Conservation (phyloP, 768 basidiomycete species). For the Naganishia vaughanmartiniae region DNA sequence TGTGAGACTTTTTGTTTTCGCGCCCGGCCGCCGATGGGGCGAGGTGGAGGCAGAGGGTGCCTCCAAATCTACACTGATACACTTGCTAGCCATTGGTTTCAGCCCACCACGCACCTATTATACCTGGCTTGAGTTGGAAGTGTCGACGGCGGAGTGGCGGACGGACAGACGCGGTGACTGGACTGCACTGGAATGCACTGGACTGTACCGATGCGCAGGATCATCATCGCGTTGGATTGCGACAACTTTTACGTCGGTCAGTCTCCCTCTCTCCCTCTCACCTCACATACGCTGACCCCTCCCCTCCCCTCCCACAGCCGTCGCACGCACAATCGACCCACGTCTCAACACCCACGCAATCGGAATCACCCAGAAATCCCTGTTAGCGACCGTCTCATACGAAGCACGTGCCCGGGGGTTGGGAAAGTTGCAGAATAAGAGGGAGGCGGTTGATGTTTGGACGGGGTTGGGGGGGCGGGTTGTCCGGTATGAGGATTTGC, state of each 20-base stretch:
- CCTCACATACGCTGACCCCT: neutral
- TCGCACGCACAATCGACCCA: constrained; percentile 33
- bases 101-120: no score
- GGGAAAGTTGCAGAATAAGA: constrained; percentile 31
- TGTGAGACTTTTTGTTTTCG: no score
- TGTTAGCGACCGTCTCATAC: constrained; percentile 35
- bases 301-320: constrained; percentile 6
- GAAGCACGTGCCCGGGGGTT: constrained; percentile 36
- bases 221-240: constrained; percentile 38
- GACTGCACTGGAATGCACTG: no score
- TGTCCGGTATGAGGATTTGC: neutral
- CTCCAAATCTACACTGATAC: no score
- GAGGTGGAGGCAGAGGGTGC: no score
- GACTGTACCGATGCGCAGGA: neutral
- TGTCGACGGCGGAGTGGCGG: no score
- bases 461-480: neutral
- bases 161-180: no score
- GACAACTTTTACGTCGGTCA: constrained; percentile 35
- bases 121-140: no score
- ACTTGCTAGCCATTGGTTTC: no score
- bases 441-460: constrained; percentile 20
- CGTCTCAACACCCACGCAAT: constrained; percentile 27
- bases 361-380: constrained; percentile 37
- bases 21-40: no score
- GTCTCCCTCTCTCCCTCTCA: neutral